phyloP scores from a whole-genome alignment of 176 grass and related monocot genomes.

The Areca catechu region DNA sequence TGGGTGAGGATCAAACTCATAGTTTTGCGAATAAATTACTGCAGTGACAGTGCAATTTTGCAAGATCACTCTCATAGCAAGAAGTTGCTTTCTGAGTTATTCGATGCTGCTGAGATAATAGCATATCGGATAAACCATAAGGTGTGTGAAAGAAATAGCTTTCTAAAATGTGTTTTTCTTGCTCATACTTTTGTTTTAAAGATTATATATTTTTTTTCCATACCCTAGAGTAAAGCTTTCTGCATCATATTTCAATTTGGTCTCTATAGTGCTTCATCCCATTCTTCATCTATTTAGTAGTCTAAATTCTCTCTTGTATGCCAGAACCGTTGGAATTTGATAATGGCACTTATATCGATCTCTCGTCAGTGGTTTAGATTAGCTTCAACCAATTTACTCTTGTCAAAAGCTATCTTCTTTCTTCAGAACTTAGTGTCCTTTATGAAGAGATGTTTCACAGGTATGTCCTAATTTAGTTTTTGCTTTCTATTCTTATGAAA shows the following conservation, averaged over 20 bases:
- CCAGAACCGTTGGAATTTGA: slow-evolving; percentile 70
- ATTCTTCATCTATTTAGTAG: slow-evolving; percentile 7
- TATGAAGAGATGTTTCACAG: slow-evolving; percentile 59
- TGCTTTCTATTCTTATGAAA: no score
- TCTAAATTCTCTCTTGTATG: slow-evolving; percentile 6
- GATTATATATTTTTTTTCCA: no score
- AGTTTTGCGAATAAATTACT: slow-evolving; percentile 13
- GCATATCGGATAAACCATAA: slow-evolving; percentile 48
- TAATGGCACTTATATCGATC: slow-evolving; percentile 54
- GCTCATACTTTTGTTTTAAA: background rate
- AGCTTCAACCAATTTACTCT: slow-evolving; percentile 44
- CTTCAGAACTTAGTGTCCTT: slow-evolving; percentile 66
- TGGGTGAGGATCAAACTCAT: background rate
- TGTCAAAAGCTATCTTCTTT: slow-evolving; percentile 72
- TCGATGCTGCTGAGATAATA: slow-evolving; percentile 45
- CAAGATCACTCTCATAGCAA: slow-evolving; percentile 29
- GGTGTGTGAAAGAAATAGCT: slow-evolving; percentile 23
- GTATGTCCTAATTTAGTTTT: slow-evolving; percentile 11
- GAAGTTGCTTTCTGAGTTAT: slow-evolving; percentile 63
- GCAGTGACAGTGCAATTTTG: slow-evolving; percentile 31
- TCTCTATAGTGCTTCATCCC: background rate
- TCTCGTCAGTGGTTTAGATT: slow-evolving; percentile 45
- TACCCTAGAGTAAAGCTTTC: background rate
- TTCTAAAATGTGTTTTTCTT: background rate
- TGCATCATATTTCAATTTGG: slow-evolving; percentile 15